These are phyloP conservation scores for Metschnikowia corniflorae DNA, from an alignment of 805 yeast species.

Conservation along the genomic window DNA sequence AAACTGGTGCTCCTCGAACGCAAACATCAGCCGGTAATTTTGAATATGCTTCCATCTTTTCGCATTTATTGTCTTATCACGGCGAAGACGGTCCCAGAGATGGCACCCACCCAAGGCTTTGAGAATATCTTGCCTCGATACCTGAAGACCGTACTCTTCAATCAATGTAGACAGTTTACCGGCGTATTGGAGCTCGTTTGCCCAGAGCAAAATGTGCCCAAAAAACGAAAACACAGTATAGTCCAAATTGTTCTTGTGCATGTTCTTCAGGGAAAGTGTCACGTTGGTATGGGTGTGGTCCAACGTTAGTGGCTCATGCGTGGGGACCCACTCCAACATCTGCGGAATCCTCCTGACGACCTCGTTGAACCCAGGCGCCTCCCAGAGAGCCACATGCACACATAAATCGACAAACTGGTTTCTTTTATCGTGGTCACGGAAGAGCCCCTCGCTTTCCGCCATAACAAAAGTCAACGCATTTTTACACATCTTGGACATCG, in stretches of 20 bases:
- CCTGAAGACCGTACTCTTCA: conserved; percentile 20
- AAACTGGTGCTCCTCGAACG: conserved; percentile 39
- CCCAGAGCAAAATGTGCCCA: conserved; percentile 40
- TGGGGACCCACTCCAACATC: conserved; percentile 27
- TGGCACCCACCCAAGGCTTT: conserved; percentile 36
- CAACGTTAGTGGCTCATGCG: conserved; percentile 30
- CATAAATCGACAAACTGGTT: conserved; percentile 29
- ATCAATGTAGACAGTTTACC: conserved; percentile 9
- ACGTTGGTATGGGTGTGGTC: conserved; percentile 30
- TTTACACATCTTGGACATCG: conserved; percentile 28
- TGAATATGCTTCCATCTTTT: conserved; percentile 42
- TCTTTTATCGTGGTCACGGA: conserved; percentile 20
- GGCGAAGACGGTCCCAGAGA: conserved; percentile 38
- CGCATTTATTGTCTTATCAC: conserved; percentile 32
- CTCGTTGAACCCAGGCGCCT: conserved; percentile 32
- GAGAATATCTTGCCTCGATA: conserved; percentile 17
- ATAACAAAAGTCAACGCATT: conserved; percentile 26
- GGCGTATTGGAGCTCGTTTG: conserved; percentile 23
- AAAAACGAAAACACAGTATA: conserved; percentile 36
- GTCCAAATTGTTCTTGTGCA: conserved; percentile 36
- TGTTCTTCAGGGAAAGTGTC: conserved; percentile 32
- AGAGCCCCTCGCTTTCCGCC: conserved; percentile 24
- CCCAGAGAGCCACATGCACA: conserved; percentile 33
- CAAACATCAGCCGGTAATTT: conserved; percentile 34
- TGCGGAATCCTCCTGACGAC: conserved; percentile 24